Base-by-base conservation (phyloP, 305 asterid genomes). In the Coffea humblotiana region DNA sequence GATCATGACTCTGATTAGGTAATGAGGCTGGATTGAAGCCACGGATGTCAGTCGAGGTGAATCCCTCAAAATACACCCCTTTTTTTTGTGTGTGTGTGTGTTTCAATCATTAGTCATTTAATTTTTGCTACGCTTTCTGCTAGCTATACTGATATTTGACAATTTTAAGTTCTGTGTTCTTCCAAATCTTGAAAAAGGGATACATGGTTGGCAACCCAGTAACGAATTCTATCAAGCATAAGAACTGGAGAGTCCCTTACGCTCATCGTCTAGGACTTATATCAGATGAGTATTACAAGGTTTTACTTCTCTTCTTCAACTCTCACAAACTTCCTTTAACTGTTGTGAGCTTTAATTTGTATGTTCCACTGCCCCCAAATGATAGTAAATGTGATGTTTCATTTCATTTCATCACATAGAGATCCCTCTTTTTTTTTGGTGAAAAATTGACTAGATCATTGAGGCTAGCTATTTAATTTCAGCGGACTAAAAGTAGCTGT, bases 401-500 rank as follows among this genome's bases (percentile, higher is more conserved):
- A 23, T n/a, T 10, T 63, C 10, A 63, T 63, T 11, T 60, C 21
- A 27, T 63, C 16, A n/a, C 35, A 2, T 63, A 15, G 25, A 63
- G 32, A 23, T 63, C 6, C 9, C 10, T 63, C 25, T 63, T 25
- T 63, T 63, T 12, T 32, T 19, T 58, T 0, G 21, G 14, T 63
- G 11, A 25, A n/a, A 32, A n/a, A 15, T 23, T 23, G 58, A 10
- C n/a, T 27, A 16, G 48, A 69, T 19, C 25, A 40, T 40, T 58
- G 65, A 75, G n/a, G 63, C 12, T n/a, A 74, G 63, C 12, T n/a
- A 74, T 5, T 40, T 40, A 40, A 40, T 76, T 80, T 72, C 83
- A 90, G 93, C 71, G 74, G 64, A 87, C 90, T 48, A 84, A 84
- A 80, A 73, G 74, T 72, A 90, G 89, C 77, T 91, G 93, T 67